Evolutionary conservation across 148 eudicot genomes (phyloP), one percentile per base, ranked within the genome.

Genomic region (Persicaria maculosa): DNA sequence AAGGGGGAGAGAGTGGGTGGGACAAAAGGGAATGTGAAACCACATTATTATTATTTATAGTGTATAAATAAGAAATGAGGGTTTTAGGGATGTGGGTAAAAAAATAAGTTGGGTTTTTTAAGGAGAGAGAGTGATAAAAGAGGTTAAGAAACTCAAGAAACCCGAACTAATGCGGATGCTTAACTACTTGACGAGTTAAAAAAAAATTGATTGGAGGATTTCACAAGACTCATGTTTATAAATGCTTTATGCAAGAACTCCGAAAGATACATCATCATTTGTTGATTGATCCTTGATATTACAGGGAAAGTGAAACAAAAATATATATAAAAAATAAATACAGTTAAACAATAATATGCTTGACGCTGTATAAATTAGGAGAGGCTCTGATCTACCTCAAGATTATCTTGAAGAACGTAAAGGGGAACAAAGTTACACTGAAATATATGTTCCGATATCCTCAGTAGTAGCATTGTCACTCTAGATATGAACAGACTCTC

Each of bases 311-410:
- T 31, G 36, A 62, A 43, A 65, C 70, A 65, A 43, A 59, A 17
- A 64, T 31, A 61, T 12, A 64, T 45, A 64, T 12, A 58, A 17
- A 64, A 65, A 31, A 43, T 36, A 65, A 40, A 65, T 15, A 65
- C 70, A 65, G 46, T 65, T 40, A 65, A 12, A 65, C 70, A 65
- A 40, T 65, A 65, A 40, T 43, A 65, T 65, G 70, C 70, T 14
- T 65, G 31, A 65, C 43, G 70, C 40, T 14, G 70, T 65, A 40
- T 36, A 65, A 65, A 65, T 62, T 65, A 65, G 70, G 70, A 65
- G 70, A 65, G 70, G 70, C 70, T 15, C 70, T 65, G 47, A 16
- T 65, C 70, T 65, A 65, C 70, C 70, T 65, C 70, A 65, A 43
- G 70, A 65, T 14, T 3, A 31, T 31, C 40, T 31, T 65, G 1